These are phyloP conservation scores for Tricladium varicosporioides DNA, from an alignment of 2,329 filamentous ascomycete genomes.

Conservation along the genomic window DNA sequence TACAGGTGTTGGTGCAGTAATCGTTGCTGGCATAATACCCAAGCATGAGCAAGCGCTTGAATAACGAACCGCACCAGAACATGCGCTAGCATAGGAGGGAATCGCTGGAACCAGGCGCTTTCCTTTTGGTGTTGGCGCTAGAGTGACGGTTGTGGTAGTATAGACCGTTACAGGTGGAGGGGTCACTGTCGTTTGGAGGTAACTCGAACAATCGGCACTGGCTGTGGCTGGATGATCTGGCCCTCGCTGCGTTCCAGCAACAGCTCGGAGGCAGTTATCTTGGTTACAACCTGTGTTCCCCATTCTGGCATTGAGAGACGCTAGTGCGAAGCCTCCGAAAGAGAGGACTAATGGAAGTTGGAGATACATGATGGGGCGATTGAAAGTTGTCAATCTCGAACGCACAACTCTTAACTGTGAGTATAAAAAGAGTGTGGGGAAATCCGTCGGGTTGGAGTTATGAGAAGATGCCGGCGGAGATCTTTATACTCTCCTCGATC, in stretches of 20 bases:
- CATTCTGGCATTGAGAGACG: neutral
- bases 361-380: neutral
- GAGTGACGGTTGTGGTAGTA: constrained; percentile 8
- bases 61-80: constrained; percentile 19
- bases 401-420: neutral
- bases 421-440: neutral
- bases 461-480: too few species aligned
- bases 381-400: neutral
- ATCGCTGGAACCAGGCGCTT: constrained; percentile 11
- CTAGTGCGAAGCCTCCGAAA: constrained; percentile 3
- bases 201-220: constrained; percentile 20
- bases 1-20: constrained; percentile 17
- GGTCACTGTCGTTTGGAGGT: constrained; percentile 12
- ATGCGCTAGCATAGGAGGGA: constrained; percentile 27
- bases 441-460: too few species aligned
- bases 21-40: constrained; percentile 17
- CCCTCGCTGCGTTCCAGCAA: constrained; percentile 19
- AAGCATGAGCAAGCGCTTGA: constrained; percentile 28
- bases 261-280: constrained; percentile 24
- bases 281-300: constrained; percentile 10
- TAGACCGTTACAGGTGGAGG: constrained; percentile 9
- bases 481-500: too few species aligned
- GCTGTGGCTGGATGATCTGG: constrained; percentile 12
- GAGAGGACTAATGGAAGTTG: neutral
- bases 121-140: neutral